These are phyloP conservation scores for Anisodus acutangulus DNA, from an alignment of 257 asterid species.

Conservation along the genomic window DNA sequence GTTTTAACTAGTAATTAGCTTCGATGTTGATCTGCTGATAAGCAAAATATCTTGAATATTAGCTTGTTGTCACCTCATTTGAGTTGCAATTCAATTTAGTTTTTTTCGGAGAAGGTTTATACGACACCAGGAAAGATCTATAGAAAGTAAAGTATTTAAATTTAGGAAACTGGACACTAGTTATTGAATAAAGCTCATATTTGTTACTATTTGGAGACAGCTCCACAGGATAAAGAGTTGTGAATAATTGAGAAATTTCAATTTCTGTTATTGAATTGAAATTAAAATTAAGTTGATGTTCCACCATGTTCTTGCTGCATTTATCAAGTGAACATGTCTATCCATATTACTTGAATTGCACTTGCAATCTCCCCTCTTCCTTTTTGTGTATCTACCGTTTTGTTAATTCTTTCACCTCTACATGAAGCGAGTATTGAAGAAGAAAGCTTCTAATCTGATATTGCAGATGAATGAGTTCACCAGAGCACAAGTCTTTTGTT, in stretches of 20 bases:
- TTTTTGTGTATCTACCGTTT: not conserved
- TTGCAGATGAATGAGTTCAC: not conserved
- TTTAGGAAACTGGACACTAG: not conserved
- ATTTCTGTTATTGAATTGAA: not conserved
- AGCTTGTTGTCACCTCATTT: not conserved
- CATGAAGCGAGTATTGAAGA: not conserved
- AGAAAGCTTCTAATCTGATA: not conserved
- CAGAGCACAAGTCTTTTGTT: slow-evolving; percentile 12
- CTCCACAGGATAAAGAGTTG: not conserved
- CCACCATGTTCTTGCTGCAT: not conserved
- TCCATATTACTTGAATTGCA: not conserved
- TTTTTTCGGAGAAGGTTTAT: not conserved
- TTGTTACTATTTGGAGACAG: not conserved
- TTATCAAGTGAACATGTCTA: not conserved
- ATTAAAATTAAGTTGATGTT: not conserved
- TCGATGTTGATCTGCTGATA: not conserved
- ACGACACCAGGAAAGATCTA: not conserved
- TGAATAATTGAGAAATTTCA: not conserved
- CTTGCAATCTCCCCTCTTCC: not conserved
- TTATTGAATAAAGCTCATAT: slow-evolving; percentile 20
- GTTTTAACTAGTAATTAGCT: not conserved
- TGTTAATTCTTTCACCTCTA: not conserved
- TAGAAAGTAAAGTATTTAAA: not conserved
- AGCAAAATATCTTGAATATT: not conserved
- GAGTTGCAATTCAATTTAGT: not conserved